phyloP scores from a whole-genome alignment of 495 filamentous ascomycete species.

The Cercophora newfieldiana region DNA sequence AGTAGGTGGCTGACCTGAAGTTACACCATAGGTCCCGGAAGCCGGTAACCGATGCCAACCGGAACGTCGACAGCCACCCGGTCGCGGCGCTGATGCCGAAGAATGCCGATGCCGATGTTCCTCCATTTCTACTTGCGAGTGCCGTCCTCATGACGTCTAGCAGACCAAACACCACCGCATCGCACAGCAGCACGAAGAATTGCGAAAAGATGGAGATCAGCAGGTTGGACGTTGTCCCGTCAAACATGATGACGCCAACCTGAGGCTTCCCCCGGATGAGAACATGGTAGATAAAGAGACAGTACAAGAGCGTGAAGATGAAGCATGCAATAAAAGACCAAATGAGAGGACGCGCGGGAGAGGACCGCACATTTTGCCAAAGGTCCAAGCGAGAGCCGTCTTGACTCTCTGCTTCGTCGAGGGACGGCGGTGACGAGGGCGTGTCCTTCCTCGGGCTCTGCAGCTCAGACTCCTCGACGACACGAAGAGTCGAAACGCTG shows the following conservation, averaged over 20 bases:
- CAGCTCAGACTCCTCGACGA: background rate
- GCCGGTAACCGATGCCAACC: slow-evolving; percentile 2
- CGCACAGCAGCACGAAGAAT: slow-evolving; percentile 7
- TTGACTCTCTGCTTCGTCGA: background rate
- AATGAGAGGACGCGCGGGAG: background rate
- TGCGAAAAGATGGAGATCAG: slow-evolving; percentile 13
- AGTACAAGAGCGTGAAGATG: slow-evolving; percentile 10
- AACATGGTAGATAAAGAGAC: slow-evolving; percentile 9
- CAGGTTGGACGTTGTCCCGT: slow-evolving; percentile 9
- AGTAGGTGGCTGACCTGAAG: background rate
- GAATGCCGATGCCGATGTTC: slow-evolving; percentile 14
- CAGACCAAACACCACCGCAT: slow-evolving; percentile 7
- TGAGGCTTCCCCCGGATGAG: slow-evolving; percentile 3
- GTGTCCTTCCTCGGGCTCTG: background rate
- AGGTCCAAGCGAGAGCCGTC: background rate
- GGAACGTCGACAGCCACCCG: slow-evolving; percentile 4
- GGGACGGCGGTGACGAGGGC: background rate
- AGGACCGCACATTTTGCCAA: slow-evolving; percentile 4
- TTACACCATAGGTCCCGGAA: slow-evolving; percentile 10
- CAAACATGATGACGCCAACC: slow-evolving; percentile 10
- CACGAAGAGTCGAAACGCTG: background rate
- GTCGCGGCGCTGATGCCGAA: slow-evolving; percentile 15
- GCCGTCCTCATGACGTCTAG: slow-evolving; percentile 8
- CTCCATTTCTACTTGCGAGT: slow-evolving; percentile 3
- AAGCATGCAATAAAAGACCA: slow-evolving; percentile 6